phyloP scores from a whole-genome alignment of 1,139 yeast genomes.

The Scheffersomyces stambukii region DNA sequence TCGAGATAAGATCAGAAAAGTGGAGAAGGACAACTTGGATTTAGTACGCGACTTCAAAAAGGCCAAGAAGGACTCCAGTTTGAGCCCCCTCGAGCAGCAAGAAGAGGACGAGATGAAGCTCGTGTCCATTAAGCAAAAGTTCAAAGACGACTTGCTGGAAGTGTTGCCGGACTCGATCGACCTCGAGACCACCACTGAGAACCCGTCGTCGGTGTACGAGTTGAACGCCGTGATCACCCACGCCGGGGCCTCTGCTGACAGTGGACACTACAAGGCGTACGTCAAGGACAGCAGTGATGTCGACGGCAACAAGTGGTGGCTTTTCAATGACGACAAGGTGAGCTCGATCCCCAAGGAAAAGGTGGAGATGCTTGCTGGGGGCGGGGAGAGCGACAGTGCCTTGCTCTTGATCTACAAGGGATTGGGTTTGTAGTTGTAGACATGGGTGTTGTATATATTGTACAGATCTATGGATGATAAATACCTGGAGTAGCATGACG shows the following conservation, averaged over 20 bases:
- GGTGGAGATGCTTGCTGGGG: slow-evolving; percentile 86
- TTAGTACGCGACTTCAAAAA: slow-evolving; percentile 74
- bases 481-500: neutral
- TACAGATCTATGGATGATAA: neutral
- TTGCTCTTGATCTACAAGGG: slow-evolving; percentile 82
- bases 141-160: slow-evolving; percentile 37
- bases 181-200: slow-evolving; percentile 54
- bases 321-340: slow-evolving; percentile 93
- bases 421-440: slow-evolving; percentile 43
- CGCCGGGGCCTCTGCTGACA: slow-evolving; percentile 92
- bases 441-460: slow-evolving; percentile 1
- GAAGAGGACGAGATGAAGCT: slow-evolving; percentile 48
- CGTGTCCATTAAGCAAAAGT: slow-evolving; percentile 41
- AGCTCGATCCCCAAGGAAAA: slow-evolving; percentile 68
- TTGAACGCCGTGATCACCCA: slow-evolving; percentile 84
- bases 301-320: slow-evolving; percentile 81
- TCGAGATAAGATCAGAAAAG: slow-evolving; percentile 73
- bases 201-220: slow-evolving; percentile 85
- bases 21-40: slow-evolving; percentile 74
- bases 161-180: slow-evolving; percentile 34
- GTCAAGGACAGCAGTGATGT: slow-evolving; percentile 65
- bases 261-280: slow-evolving; percentile 95
- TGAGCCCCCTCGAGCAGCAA: slow-evolving; percentile 38
- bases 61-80: slow-evolving; percentile 43
- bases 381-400: slow-evolving; percentile 97